Conservation (phyloP, 331 rosid genomes). For the Malus hybrid region DNA sequence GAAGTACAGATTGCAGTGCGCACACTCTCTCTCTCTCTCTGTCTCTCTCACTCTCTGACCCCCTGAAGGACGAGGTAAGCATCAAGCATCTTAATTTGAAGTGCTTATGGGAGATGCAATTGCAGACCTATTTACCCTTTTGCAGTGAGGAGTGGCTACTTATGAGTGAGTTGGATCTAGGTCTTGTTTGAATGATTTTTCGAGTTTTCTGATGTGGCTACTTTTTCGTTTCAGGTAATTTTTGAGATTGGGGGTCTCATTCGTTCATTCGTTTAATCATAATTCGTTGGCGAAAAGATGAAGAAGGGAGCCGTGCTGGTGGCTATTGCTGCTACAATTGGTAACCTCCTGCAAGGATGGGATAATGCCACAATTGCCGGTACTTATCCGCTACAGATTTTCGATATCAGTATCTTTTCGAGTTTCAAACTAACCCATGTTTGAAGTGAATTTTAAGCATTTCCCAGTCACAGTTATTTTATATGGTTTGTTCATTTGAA, state of each 20-base stretch:
- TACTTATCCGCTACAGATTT: conserved; percentile 9
- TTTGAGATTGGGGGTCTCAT: conserved; percentile 4
- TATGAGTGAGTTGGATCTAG: conserved; percentile 1
- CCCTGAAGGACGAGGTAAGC: background rate
- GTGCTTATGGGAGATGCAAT: too few relatives aligned
- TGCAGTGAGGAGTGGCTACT: background rate
- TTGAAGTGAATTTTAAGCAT: background rate
- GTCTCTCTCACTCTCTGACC: background rate
- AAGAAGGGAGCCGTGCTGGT: conserved; percentile 64
- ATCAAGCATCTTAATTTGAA: too few relatives aligned
- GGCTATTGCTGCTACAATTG: conserved; percentile 81
- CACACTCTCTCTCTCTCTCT: too few relatives aligned
- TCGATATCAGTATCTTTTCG: background rate
- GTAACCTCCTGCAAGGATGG: conserved; percentile 93
- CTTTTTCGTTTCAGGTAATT: background rate
- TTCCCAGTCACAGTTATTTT: background rate
- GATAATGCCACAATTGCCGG: conserved; percentile 96
- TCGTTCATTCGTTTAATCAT: background rate
- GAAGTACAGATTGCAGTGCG: too few relatives aligned
- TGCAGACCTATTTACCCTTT: too few relatives aligned
- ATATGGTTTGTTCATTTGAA: background rate
- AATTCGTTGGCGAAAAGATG: conserved; percentile 29
- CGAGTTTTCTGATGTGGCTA: background rate
- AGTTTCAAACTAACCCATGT: background rate
- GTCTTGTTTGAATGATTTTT: background rate